Percentiles rank a stretch among this genome's conserved stretches.
These are phyloP conservation scores for Microthlaspi erraticum DNA, from an alignment of 345 rosid genomes.

Conservation along the genomic window DNA sequence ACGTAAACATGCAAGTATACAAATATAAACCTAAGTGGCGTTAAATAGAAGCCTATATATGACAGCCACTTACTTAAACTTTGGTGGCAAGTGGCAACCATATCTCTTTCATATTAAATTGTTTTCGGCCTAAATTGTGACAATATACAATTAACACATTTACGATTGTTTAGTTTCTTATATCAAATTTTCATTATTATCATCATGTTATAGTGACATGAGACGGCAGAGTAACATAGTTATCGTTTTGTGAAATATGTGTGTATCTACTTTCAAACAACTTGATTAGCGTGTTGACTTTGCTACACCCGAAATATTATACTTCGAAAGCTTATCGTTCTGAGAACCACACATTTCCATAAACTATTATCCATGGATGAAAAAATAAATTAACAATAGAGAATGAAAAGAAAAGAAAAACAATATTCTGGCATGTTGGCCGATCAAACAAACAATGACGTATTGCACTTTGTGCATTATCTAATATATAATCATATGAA, in stretches of 20 bases:
- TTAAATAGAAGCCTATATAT: neutral
- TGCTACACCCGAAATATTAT: neutral
- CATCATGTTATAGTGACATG: slow-evolving; percentile 9
- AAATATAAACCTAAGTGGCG: neutral
- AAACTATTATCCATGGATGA: slow-evolving; percentile 6
- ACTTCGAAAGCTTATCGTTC: slow-evolving; percentile 1
- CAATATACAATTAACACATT: neutral
- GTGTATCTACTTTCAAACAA: slow-evolving; percentile 15
- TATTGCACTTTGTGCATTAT: slow-evolving; percentile 2
- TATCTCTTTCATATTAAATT: neutral
- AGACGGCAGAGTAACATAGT: slow-evolving; percentile 13
- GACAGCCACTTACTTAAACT: neutral
- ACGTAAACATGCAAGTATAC: neutral
- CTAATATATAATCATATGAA: neutral
- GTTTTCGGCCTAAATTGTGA: too few relatives aligned
- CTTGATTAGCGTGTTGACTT: slow-evolving; percentile 35
- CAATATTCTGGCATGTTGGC: slow-evolving; percentile 2
- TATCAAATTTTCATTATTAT: neutral
- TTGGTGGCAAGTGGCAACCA: neutral
- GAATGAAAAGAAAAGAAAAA: neutral
- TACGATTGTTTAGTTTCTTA: neutral
- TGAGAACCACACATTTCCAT: slow-evolving; percentile 22
- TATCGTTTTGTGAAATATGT: neutral
- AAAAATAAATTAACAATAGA: neutral
- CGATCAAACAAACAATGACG: neutral